These are phyloP conservation scores for Cytospora chrysosperma DNA, from an alignment of 2,329 filamentous ascomycete genomes.

Conservation along the genomic window DNA sequence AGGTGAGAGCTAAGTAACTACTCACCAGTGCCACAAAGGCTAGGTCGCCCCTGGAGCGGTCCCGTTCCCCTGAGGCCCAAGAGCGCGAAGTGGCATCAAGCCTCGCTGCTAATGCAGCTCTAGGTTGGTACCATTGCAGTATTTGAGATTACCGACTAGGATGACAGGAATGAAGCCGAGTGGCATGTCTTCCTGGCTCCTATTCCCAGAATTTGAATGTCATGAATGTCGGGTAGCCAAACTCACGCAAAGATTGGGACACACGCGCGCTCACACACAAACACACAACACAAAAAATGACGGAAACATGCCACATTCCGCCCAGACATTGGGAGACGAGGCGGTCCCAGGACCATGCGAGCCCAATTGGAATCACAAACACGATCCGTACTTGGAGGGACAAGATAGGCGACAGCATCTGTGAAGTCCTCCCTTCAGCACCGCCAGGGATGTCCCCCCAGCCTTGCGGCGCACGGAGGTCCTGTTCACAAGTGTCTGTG, in stretches of 20 bases:
- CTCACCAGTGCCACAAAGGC: neutral
- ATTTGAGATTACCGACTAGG: neutral
- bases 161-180: slow-evolving; percentile 17
- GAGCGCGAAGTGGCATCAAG: neutral
- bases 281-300: neutral
- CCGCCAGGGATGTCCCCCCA: neutral
- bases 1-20: neutral
- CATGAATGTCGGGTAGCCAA: neutral
- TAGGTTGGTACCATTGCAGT: neutral
- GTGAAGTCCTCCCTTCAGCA: neutral
- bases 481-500: slow-evolving; percentile 15
- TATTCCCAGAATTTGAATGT: neutral
- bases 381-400: neutral
- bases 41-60: neutral
- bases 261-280: neutral
- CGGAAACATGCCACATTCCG: neutral
- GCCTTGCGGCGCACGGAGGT: slow-evolving; percentile 8
- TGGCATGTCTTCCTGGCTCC: neutral
- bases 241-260: neutral
- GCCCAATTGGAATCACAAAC: neutral
- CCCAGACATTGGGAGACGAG: neutral
- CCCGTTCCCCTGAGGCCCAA: neutral
- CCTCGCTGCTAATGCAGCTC: neutral
- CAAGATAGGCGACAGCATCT: neutral
- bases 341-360: neutral